Evolutionary conservation across 1,139 yeast species (phyloP).

Genomic region (Kazachstania sp.): DNA sequence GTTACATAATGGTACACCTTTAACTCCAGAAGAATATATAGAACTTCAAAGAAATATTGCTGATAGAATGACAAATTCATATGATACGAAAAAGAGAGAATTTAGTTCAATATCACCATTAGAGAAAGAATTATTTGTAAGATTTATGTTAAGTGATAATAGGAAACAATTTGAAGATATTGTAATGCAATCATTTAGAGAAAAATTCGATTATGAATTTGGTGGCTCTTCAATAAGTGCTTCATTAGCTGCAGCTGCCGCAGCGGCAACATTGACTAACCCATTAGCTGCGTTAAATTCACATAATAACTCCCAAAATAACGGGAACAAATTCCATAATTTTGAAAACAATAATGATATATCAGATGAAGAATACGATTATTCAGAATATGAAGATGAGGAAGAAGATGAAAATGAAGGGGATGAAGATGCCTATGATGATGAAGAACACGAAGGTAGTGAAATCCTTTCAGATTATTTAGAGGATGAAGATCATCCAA

Average conservation of each 20-base stretch:
- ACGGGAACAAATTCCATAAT: constrained; percentile 7
- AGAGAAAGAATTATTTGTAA: constrained; percentile 24
- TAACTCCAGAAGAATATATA: constrained; percentile 25
- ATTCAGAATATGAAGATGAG: constrained; percentile 23
- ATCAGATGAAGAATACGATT: constrained; percentile 17
- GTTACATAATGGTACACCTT: constrained; percentile 25
- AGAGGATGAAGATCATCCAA: constrained; percentile 18
- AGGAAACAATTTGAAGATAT: constrained; percentile 22
- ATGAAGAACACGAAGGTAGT: constrained; percentile 7
- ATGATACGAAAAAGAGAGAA: constrained; percentile 20
- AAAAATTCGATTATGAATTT: constrained; percentile 18
- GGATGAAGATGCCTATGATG: constrained; percentile 16
- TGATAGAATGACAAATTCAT: constrained; percentile 25
- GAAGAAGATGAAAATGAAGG: constrained; percentile 21
- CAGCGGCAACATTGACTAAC: constrained; percentile 15
- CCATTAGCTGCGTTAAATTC: constrained; percentile 8
- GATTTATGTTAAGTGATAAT: constrained; percentile 28
- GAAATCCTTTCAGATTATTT: constrained; percentile 14
- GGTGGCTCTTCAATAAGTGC: constrained; percentile 18
- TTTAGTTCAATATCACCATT: constrained; percentile 22
- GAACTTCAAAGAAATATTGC: constrained; percentile 28
- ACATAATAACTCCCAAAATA: constrained; percentile 6
- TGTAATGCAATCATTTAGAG: constrained; percentile 22
- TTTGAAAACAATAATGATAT: constrained; percentile 11
- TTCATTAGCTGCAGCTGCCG: constrained; percentile 24